Base-by-base conservation (phyloP, 495 filamentous ascomycete genomes). In the Oleoguttula mirabilis region DNA sequence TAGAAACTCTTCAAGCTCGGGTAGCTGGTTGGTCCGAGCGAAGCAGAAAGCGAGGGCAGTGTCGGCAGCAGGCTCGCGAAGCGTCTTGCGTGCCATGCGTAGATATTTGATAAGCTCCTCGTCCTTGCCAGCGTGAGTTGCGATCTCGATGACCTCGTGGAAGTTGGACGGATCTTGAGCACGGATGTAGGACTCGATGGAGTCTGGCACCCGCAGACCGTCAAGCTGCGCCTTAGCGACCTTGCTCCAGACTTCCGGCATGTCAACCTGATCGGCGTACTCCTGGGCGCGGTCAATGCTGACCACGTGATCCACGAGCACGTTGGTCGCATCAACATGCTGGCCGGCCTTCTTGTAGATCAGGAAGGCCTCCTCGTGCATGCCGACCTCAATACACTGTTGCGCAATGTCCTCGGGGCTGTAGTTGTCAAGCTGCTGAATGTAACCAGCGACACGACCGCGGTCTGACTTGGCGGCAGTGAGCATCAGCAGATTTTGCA, bases 201-300 rank as follows among this genome's bases (percentile, higher is more conserved):
- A 77, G 69, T 99, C 92, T 32, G 75, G 77, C 25, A 99, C 80
- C 36, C 92, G 85, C 17, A 96, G 77, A 51, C 92, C 92, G 60
- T 96, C 92, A 32, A 99, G 72, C 64, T 99, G 92, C 35, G 92
- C 92, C 72, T 99, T 99, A 52, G 85, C 92, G 50, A 99, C 86
- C 68, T 79, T 84, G 69, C 90, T 96, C 92, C 92, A 99, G n/a
- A 99, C 92, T 54, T 94, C 86, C 5, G 92, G 82, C 32, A 87
- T 69, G 56, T 99, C 92, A 39, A 95, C 84, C 48, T 86, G 85
- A 57, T 99, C 92, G 17, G 90, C 92, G 56, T 88, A 99, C 39
- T 90, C 85, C 55, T 93, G 90, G 1, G 92, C 88, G 50, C 92
- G 81, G 58, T 99, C 92, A 58, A 99, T 96, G 70, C 92, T 96